Evolutionary conservation across 176 grass and related monocot genomes (phyloP), one percentile per base, ranked within the genome.

Genomic region (Oryza punctata): DNA sequence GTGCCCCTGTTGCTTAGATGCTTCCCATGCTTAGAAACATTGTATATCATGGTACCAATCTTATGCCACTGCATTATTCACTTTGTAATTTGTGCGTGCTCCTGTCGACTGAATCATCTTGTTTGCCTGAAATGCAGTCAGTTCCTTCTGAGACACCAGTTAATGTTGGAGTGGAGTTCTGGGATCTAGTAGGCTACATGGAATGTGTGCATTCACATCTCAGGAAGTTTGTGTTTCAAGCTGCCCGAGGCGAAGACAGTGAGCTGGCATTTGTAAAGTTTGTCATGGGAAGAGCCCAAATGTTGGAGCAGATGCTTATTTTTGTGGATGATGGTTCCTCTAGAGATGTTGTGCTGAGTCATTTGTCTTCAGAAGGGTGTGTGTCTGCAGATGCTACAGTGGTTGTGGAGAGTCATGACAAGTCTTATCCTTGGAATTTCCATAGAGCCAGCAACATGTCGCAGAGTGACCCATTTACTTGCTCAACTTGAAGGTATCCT

Each of bases 21-120:
- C 76, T 91, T 91, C 45, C 85, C 89, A 24, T 91, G 89, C 79
- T 69, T 91, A 69, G 76, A 91, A 38, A 87, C 80, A 14, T 75
- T 91, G 37, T 87, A 91, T 67, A 72, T 91, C 65, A 83, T 5
- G 89, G 89, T 91, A 91, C 57, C 0, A 21, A 73, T 43, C 40
- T 28, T 21, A 14, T 1, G 45, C 18, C 16, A 21, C 25, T 63
- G 46, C 35, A 46, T 72, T 12, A 46, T 85, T 54, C 21, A 32
- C 40, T 2, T 61, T 60, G 23, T 69, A 50, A 5, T 77, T 6
- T 38, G 18, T 89, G 52, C 10, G 63, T 76, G 50, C 11, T 10
- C 40, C 45, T 67, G 35, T 54, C 37, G 43, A 63, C 19, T 60
- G 86, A 60, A 72, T 3, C 63, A 19, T 16, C 61, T 25, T 40